Base-by-base conservation (phyloP, 139 green algal species). In the Micractinium conductrix region DNA sequence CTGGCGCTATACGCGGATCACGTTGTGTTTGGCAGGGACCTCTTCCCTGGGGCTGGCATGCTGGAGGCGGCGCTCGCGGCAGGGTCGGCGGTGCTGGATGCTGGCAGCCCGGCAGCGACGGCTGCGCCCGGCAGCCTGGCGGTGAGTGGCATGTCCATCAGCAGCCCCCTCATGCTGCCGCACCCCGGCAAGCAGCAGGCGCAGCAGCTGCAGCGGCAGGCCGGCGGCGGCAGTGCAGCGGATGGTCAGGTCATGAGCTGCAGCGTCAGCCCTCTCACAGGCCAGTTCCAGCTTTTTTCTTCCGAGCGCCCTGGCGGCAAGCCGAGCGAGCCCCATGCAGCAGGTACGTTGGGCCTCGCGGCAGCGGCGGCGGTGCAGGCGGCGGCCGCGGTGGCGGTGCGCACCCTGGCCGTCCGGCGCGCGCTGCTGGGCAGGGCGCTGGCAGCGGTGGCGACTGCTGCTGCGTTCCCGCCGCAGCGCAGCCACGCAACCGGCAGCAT, bases 41-140 rank as follows among this genome's bases (percentile, higher is more conserved):
- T 97, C 12, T 88, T 97, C 78, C 94, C 94, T 12, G 94, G 86
- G 19, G 87, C 93, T 12, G 93, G 89, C 69, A 95, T 96, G 91
- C 70, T 95, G 30, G 93, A 96, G 85, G 78, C 92, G 2, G 88
- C 86, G 2, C 76, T 91, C 17, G 93, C 93, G 0, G 74, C 89
- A 7, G 91, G 82, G 50, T 58, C 22, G 28, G 81, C 55, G 0
- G 22, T 37, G 24, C 9, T 73, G 3, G 85, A 84, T 5, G 19
- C 53, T 28, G 53, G 70, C 50, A 60, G 9, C 50, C n/a, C n/a
- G 24, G 50, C 38, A 38, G 24, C 63, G 22, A 16, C n/a, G 14
- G 65, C 65, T 44, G 65, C 28, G 1, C n/a, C 55, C 45, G 30
- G 35, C 33, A 80, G 35, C 33, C 55, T 79, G 74, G 50, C 74